Base-by-base conservation (phyloP, 2,329 filamentous ascomycete genomes). In the Alternaria consortialis region DNA sequence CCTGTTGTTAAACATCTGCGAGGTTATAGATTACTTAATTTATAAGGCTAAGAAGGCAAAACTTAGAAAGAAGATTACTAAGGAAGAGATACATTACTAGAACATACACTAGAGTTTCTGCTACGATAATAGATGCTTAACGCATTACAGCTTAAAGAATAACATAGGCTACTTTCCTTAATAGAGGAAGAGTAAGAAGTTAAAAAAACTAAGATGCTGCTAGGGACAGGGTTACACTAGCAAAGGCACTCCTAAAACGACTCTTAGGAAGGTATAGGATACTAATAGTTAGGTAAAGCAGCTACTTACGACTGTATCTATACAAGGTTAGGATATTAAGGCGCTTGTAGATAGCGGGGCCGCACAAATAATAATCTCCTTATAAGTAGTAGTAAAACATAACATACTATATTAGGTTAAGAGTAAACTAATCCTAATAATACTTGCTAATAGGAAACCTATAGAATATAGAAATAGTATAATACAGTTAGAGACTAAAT, bases 191-290 rank as follows among this genome's bases (percentile, higher is more conserved):
- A 15, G 34, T 4, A 53, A 15, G 25, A 3, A 23, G 36, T 17
- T 5, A 53, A 53, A 53, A 53, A 53, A 43, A 53, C 51, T 53
- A 53, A n/a, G 4, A 53, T 23, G 17, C 51, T 27, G 27, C 50
- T 23, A 52, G 27, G 4, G 36, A 42, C 4, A 42, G 25, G 25
- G 50, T 42, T 5, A 31, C 15, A 13, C 51, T 53, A 13, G 37
- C 27, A 12, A 23, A 43, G n/a, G 39, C 12, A 39, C n/a, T 31
- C 36, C 37, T 42, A 53, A 15, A 42, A 53, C 36, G 1, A 42
- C 50, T 25, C n/a, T 42, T 23, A 40, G 17, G 11, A 27, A 40
- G 6, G 36, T 40, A 40, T 15, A 39, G n/a, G 8, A 29, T 37
- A 27, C 20, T 6, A 15, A 25, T 17, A 27, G 11, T 7, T 5